Percentiles rank a stretch among this genome's conserved stretches.
Conservation (phyloP, 371 early-diverging fungal genomes). For the Lichtheimia ramosa region DNA sequence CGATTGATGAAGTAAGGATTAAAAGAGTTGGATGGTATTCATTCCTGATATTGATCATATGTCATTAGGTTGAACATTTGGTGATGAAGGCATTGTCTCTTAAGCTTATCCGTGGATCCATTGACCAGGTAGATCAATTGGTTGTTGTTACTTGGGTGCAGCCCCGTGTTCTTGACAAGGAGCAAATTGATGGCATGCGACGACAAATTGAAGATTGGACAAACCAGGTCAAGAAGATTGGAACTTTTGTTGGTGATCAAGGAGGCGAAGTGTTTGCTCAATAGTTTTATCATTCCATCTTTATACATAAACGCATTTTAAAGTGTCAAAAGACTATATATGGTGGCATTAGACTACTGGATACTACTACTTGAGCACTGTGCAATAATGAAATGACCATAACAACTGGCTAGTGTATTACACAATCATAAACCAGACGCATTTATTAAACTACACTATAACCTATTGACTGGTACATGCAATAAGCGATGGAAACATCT, state of each 20-base stretch:
- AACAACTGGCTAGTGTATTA: too few species aligned
- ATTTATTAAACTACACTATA: too few species aligned
- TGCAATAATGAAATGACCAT: too few species aligned
- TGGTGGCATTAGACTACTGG: background rate
- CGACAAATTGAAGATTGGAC: slow-evolving; percentile 59
- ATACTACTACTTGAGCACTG: too few species aligned
- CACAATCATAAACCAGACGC: too few species aligned
- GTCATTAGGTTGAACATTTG: slow-evolving; percentile 85
- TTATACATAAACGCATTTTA: too few species aligned
- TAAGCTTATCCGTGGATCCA: slow-evolving; percentile 89
- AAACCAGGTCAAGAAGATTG: slow-evolving; percentile 57
- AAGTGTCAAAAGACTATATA: background rate
- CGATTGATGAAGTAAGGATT: slow-evolving; percentile 62
- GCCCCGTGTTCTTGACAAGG: slow-evolving; percentile 90
- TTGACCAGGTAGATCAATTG: slow-evolving; percentile 91
- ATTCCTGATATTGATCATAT: background rate
- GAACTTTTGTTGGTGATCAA: slow-evolving; percentile 60
- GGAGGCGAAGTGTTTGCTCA: slow-evolving; percentile 54
- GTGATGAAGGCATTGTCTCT: slow-evolving; percentile 96
- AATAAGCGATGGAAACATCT: too few species aligned
- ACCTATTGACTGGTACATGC: too few species aligned
- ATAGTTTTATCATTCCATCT: slow-evolving; percentile 14
- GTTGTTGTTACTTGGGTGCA: slow-evolving; percentile 95
- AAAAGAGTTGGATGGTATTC: too few species aligned
- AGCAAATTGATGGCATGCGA: slow-evolving; percentile 82